phyloP scores from a whole-genome alignment of 2,329 filamentous ascomycete species.

The Fusarium tuaranense region DNA sequence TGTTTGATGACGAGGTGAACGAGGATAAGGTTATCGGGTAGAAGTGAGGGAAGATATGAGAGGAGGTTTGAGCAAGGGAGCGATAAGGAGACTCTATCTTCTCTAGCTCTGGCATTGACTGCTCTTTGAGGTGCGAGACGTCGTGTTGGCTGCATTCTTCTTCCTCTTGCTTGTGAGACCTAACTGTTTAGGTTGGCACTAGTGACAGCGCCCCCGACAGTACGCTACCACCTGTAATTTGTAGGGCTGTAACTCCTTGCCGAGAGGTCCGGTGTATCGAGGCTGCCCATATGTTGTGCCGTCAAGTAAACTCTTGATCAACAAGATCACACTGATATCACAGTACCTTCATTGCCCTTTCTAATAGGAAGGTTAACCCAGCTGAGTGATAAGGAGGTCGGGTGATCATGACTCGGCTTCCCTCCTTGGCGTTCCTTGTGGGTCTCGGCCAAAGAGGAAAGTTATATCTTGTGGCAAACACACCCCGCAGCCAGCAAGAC shows the following conservation, averaged over 20 bases:
- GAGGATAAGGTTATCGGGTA: not conserved
- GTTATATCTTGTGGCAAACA: slow-evolving; percentile 18
- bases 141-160: not conserved
- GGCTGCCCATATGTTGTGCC: not conserved
- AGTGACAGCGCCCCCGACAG: not conserved
- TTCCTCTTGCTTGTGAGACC: not conserved
- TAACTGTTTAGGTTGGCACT: not conserved
- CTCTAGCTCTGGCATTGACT: not conserved
- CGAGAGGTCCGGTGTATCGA: not conserved
- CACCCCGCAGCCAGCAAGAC: not conserved
- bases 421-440: not conserved
- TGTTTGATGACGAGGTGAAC: not conserved
- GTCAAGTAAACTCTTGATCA: not conserved
- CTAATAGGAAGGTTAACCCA: not conserved
- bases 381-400: not conserved
- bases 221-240: not conserved
- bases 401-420: not conserved
- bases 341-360: not conserved
- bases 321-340: not conserved
- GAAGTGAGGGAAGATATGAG: not conserved
- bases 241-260: not conserved
- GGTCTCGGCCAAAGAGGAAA: slow-evolving; percentile 15
- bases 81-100: not conserved
- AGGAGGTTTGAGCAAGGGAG: not conserved
- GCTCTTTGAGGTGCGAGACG: not conserved